Percentiles rank a stretch among this genome's conserved stretches.
Evolutionary conservation across 2,329 filamentous ascomycete genomes (phyloP).

Genomic region (Paecilomyces sp.): DNA sequence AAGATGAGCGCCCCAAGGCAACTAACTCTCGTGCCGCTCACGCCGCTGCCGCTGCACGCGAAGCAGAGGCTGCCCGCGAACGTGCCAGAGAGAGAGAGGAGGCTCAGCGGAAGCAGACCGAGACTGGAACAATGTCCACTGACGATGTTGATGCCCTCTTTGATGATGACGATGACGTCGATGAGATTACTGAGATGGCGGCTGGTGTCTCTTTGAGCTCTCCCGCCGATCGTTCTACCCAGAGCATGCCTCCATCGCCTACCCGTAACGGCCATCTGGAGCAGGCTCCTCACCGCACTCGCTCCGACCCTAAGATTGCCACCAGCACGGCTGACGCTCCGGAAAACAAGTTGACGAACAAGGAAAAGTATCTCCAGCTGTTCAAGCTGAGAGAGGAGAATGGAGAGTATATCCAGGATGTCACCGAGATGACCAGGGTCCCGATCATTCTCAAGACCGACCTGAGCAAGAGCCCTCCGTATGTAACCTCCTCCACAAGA

Average conservation of each 20-base stretch:
- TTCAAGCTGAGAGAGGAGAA: conserved; percentile 88
- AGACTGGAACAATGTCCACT: conserved; percentile 87
- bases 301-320: conserved; percentile 87
- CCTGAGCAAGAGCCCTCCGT: conserved; percentile 97
- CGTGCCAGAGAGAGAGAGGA: conserved; percentile 83
- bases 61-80: conserved; percentile 75
- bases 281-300: conserved; percentile 72
- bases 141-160: conserved; percentile 94
- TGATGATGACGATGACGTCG: conserved; percentile 81
- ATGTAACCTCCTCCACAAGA: conserved; percentile 45
- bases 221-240: conserved; percentile 72
- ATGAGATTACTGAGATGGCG: conserved; percentile 83
- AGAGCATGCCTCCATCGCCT: conserved; percentile 91
- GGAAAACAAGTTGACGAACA: conserved; percentile 77
- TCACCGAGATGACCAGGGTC: conserved; percentile 93
- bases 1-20: conserved; percentile 90
- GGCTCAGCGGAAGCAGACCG: conserved; percentile 83
- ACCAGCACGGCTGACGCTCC: conserved; percentile 59
- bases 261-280: conserved; percentile 63
- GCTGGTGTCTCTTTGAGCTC: conserved; percentile 77
- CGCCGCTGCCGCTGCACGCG: conserved; percentile 66
- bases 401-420: conserved; percentile 95
- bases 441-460: conserved; percentile 99
- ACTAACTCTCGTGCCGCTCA: conserved; percentile 67
- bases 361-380: conserved; percentile 90